A percentile compares a stretch with the other conserved stretches of the same genome.
Conservation (phyloP, 352 stramenopile genomes). For the Phytophthora lateralis region DNA sequence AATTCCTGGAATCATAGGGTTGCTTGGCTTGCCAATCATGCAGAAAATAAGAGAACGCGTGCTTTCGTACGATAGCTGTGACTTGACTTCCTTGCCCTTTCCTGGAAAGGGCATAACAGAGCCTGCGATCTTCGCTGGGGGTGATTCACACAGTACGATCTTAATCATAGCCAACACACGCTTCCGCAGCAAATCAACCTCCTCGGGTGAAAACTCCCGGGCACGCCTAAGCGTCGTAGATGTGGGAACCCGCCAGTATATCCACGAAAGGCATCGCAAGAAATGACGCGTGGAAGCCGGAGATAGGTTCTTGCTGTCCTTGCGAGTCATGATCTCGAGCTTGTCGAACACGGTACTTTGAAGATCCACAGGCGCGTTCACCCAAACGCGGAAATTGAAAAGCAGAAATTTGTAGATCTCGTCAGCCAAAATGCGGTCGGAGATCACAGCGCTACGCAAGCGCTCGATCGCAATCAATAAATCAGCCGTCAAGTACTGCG, state of each 20-base stretch:
- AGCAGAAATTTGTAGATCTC: slow-evolving; percentile 87
- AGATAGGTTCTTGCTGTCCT: slow-evolving; percentile 72
- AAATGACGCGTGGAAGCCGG: slow-evolving; percentile 81
- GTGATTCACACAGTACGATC: slow-evolving; percentile 80
- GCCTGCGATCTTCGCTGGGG: slow-evolving; percentile 48
- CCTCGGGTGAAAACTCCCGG: slow-evolving; percentile 50
- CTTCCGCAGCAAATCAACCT: slow-evolving; percentile 66
- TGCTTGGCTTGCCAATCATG: slow-evolving; percentile 87
- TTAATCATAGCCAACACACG: slow-evolving; percentile 79
- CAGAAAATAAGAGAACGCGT: slow-evolving; percentile 85
- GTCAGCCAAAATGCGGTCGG: slow-evolving; percentile 76
- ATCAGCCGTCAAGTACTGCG: slow-evolving; percentile 69
- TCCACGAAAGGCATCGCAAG: slow-evolving; percentile 82
- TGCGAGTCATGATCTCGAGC: slow-evolving; percentile 75
- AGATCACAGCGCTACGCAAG: slow-evolving; percentile 74
- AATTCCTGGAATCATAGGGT: slow-evolving; percentile 65
- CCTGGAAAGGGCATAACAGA: slow-evolving; percentile 59
- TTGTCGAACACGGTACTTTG: slow-evolving; percentile 84
- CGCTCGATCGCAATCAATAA: slow-evolving; percentile 76
- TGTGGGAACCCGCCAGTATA: slow-evolving; percentile 69
- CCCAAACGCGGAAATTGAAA: slow-evolving; percentile 88
- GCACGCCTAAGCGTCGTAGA: slow-evolving; percentile 57
- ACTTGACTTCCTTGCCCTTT: slow-evolving; percentile 71
- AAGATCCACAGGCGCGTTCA: slow-evolving; percentile 72
- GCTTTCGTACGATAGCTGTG: slow-evolving; percentile 82